A percentile compares a stretch with the other conserved stretches of the same genome.
Evolutionary conservation across 805 yeast species (phyloP).

Genomic region (Lipomyces chichibuensis): DNA sequence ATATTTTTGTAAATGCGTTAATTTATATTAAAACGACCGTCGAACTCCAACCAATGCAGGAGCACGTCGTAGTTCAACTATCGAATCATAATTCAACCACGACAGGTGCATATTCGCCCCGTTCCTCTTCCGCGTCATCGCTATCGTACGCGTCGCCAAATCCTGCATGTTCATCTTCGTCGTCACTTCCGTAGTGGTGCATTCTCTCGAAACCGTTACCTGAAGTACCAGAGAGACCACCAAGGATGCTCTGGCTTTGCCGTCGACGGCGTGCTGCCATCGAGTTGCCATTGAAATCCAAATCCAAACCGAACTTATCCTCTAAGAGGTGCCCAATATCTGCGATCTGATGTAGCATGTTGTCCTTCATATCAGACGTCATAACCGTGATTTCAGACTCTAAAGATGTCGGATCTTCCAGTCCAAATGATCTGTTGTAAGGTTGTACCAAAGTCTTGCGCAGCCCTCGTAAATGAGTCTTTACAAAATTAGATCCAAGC

Average conservation of each 20-base stretch:
- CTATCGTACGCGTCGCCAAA: slow-evolving; percentile 15
- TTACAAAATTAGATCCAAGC: slow-evolving; percentile 38
- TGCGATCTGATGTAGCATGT: slow-evolving; percentile 4
- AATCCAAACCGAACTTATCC: slow-evolving; percentile 10
- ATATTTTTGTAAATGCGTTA: neutral
- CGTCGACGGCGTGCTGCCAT: slow-evolving; percentile 12
- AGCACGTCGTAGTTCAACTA: neutral
- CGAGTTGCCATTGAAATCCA: neutral
- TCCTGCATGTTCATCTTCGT: slow-evolving; percentile 18
- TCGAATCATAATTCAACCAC: slow-evolving; percentile 31
- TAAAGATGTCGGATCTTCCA: neutral
- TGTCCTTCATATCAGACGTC: neutral
- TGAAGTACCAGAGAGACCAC: slow-evolving; percentile 10
- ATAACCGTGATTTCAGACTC: slow-evolving; percentile 1
- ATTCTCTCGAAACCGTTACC: slow-evolving; percentile 37
- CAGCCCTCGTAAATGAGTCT: slow-evolving; percentile 28
- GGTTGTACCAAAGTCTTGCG: slow-evolving; percentile 12
- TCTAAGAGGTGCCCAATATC: slow-evolving; percentile 1
- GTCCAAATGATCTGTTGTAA: neutral
- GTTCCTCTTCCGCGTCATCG: slow-evolving; percentile 35
- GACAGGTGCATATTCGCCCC: slow-evolving; percentile 38
- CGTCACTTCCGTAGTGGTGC: slow-evolving; percentile 38
- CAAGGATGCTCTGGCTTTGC: slow-evolving; percentile 8
- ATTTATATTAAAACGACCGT: neutral
- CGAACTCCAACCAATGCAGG: neutral